Evolutionary conservation across 495 filamentous ascomycete species (phyloP).

Genomic region (Xylaria curta): DNA sequence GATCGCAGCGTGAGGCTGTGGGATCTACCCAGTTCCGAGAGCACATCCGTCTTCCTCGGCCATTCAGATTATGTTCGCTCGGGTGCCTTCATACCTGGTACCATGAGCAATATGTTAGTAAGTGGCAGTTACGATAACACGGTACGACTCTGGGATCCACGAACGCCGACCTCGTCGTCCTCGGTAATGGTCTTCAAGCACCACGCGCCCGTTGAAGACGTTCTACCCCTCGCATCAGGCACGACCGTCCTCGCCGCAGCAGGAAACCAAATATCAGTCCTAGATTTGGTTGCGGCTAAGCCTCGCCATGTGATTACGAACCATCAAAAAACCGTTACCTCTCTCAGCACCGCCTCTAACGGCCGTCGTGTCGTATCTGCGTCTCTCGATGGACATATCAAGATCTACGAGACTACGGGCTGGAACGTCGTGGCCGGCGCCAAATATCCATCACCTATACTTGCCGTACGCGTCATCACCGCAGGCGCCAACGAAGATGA

Average conservation of each 20-base stretch:
- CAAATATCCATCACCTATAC: conserved; percentile 89
- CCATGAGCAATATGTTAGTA: conserved; percentile 74
- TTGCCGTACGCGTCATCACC: conserved; percentile 77
- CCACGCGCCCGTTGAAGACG: conserved; percentile 80
- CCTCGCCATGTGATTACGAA: conserved; percentile 84
- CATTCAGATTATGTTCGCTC: conserved; percentile 91
- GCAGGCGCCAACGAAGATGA: conserved; percentile 71
- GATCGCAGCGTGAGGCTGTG: conserved; percentile 91
- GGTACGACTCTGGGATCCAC: conserved; percentile 90
- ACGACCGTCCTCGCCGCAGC: conserved; percentile 85
- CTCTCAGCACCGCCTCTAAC: conserved; percentile 76
- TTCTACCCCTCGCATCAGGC: conserved; percentile 83
- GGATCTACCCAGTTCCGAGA: conserved; percentile 84
- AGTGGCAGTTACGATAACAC: conserved; percentile 94
- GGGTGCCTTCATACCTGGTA: conserved; percentile 84
- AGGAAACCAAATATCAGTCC: conserved; percentile 88
- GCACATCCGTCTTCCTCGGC: conserved; percentile 78
- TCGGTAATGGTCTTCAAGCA: conserved; percentile 91
- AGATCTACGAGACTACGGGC: conserved; percentile 86
- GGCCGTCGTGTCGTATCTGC: conserved; percentile 82
- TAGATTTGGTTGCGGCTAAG: conserved; percentile 91
- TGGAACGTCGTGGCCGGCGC: conserved; percentile 94
- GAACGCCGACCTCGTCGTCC: conserved; percentile 66
- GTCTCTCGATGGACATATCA: conserved; percentile 92
- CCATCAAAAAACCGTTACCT: conserved; percentile 97